A percentile compares a stretch with the other conserved stretches of the same genome.
Evolutionary conservation across 768 basidiomycete species (phyloP).

Genomic region (Imleria badia): DNA sequence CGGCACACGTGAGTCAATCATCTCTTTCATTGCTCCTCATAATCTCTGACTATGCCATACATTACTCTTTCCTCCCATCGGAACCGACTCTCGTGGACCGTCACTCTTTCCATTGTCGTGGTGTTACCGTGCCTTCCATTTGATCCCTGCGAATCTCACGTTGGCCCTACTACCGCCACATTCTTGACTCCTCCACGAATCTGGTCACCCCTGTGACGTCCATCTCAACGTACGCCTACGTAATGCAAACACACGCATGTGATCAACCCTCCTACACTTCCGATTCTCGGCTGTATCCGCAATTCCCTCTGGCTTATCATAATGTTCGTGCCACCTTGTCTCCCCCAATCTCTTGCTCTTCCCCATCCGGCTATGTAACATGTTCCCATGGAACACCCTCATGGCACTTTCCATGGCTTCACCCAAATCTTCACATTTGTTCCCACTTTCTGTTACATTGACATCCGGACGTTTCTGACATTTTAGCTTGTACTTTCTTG

Average conservation of each 20-base stretch:
- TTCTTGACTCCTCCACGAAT: background rate
- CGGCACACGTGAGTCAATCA: constrained; percentile 54
- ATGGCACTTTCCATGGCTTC: background rate
- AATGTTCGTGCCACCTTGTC: constrained; percentile 15
- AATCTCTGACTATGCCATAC: constrained; percentile 10
- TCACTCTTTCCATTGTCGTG: background rate
- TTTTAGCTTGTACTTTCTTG: constrained; percentile 70
- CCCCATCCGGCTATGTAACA: constrained; percentile 4
- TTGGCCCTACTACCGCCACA: background rate
- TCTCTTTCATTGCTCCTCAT: background rate
- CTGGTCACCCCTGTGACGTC: constrained; percentile 5
- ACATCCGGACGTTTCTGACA: constrained; percentile 2
- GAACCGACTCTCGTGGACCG: constrained; percentile 10
- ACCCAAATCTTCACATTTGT: background rate
- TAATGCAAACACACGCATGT: constrained; percentile 8
- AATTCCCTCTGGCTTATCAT: constrained; percentile 15
- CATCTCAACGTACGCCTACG: constrained; percentile 13
- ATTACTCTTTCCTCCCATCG: background rate
- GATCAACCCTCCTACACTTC: background rate
- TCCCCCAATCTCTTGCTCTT: constrained; percentile 3
- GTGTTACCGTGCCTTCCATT: background rate
- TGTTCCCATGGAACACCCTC: constrained; percentile 5
- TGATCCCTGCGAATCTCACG: background rate
- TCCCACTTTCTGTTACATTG: constrained; percentile 12
- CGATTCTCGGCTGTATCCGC: constrained; percentile 4